Evolutionary conservation across 345 rosid species (phyloP).

Genomic region (Arabis alpina): DNA sequence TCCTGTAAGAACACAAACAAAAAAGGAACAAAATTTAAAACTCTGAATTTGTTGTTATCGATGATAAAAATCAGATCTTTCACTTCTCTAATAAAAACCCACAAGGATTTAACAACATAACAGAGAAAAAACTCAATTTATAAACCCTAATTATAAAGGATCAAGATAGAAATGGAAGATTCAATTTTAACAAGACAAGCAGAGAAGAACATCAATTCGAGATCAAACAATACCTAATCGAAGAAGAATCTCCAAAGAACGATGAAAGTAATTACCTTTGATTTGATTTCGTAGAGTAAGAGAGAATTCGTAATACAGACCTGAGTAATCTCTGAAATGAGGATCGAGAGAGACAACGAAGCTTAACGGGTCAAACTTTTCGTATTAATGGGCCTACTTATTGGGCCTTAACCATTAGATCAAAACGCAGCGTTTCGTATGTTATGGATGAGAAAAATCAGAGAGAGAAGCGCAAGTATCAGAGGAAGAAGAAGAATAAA

Average conservation of each 20-base stretch:
- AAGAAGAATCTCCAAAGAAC: not conserved
- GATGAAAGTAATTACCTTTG: conserved; percentile 3
- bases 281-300: not conserved
- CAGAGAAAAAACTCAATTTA: not conserved
- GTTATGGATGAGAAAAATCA: conserved; percentile 20
- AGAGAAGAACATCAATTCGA: not conserved
- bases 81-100: conserved; percentile 2
- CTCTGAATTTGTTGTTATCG: not conserved
- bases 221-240: not conserved
- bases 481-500: not conserved
- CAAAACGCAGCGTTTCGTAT: conserved; percentile 22
- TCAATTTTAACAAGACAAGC: not conserved
- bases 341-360: not conserved
- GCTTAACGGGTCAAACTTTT: conserved; percentile 26
- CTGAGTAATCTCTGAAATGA: conserved; percentile 24
- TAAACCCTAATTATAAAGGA: not conserved
- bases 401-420: not conserved
- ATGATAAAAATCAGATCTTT: conserved; percentile 31
- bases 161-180: not conserved
- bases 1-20: conserved; percentile 12
- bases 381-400: conserved; percentile 7
- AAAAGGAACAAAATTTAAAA: not conserved
- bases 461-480: conserved; percentile 28
- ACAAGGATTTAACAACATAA: conserved; percentile 3
- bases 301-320: not conserved